Percentiles rank a stretch among this genome's conserved stretches.
Conservation (phyloP, 2,329 filamentous ascomycete species). For the Grosmannia clavigera region DNA sequence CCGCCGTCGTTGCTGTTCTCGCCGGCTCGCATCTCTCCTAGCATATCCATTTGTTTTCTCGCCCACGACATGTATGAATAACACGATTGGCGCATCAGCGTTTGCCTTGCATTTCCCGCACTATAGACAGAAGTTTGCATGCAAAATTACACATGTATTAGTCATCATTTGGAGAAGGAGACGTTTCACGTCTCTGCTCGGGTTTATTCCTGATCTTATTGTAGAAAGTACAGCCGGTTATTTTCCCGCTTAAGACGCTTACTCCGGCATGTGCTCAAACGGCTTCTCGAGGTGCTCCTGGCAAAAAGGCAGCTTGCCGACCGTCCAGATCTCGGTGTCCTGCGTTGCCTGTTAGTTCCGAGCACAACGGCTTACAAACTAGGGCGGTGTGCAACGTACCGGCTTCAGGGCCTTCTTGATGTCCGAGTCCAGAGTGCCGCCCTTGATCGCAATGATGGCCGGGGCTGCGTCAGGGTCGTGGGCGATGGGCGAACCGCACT, state of each 20-base stretch:
- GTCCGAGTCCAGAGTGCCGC: slow-evolving; percentile 48
- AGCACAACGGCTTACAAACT: slow-evolving; percentile 14
- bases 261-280: slow-evolving; percentile 52
- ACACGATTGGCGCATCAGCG: neutral
- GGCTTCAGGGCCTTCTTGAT: slow-evolving; percentile 59
- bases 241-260: too few relatives aligned
- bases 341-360: slow-evolving; percentile 13
- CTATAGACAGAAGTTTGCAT: neutral
- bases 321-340: slow-evolving; percentile 60
- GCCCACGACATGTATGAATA: neutral
- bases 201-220: too few relatives aligned
- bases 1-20: neutral
- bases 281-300: slow-evolving; percentile 51
- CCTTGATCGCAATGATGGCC: slow-evolving; percentile 58
- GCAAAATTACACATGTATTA: neutral
- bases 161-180: neutral
- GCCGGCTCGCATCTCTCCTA: neutral
- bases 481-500: slow-evolving; percentile 57
- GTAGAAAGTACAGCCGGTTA: too few relatives aligned
- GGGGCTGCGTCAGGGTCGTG: slow-evolving; percentile 61
- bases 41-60: neutral
- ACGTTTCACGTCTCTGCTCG: too few relatives aligned
- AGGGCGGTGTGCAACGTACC: slow-evolving; percentile 17
- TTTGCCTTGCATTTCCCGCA: neutral
- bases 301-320: slow-evolving; percentile 57